A percentile compares a stretch with the other conserved stretches of the same genome.
Conservation (phyloP, 108 stramenopile genomes). For the Discostella pseudostelligera region DNA sequence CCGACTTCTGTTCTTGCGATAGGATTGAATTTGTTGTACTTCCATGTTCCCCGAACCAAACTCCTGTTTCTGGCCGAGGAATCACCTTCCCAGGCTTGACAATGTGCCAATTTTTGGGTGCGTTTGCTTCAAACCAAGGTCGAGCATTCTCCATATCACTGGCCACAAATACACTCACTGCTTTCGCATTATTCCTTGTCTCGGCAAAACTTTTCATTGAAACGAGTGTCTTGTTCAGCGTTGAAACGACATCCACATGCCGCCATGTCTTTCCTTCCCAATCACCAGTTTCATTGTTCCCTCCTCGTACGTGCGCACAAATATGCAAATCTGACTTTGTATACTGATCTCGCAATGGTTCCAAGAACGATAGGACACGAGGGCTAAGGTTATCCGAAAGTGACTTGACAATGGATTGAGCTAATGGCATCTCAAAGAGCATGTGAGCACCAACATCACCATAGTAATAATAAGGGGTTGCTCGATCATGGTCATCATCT, state of each 20-base stretch:
- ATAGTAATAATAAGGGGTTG: neutral
- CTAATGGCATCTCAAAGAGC: constrained; percentile 24
- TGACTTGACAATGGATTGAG: constrained; percentile 16
- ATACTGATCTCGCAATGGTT: constrained; percentile 19
- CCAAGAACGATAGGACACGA: constrained; percentile 18
- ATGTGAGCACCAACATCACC: neutral
- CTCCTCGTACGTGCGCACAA: constrained; percentile 26
- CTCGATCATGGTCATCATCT: no score
- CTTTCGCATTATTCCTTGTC: neutral
- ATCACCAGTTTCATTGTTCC: constrained; percentile 30
- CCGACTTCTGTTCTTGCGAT: no score
- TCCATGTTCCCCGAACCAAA: constrained; percentile 29
- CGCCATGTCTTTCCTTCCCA: constrained; percentile 7
- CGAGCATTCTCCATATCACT: constrained; percentile 16
- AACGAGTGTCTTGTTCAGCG: constrained; percentile 14
- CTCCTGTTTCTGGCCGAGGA: constrained; percentile 12
- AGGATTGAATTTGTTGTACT: neutral
- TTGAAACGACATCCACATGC: constrained; percentile 11
- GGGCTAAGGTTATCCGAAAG: constrained; percentile 12
- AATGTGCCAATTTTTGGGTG: constrained; percentile 22
- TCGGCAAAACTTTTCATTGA: constrained; percentile 10
- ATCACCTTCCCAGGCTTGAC: constrained; percentile 15
- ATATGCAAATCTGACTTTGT: constrained; percentile 12
- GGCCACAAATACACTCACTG: constrained; percentile 27
- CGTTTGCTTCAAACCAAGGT: constrained; percentile 24